Conservation (phyloP, 305 asterid species). For the Coffea humblotiana region DNA sequence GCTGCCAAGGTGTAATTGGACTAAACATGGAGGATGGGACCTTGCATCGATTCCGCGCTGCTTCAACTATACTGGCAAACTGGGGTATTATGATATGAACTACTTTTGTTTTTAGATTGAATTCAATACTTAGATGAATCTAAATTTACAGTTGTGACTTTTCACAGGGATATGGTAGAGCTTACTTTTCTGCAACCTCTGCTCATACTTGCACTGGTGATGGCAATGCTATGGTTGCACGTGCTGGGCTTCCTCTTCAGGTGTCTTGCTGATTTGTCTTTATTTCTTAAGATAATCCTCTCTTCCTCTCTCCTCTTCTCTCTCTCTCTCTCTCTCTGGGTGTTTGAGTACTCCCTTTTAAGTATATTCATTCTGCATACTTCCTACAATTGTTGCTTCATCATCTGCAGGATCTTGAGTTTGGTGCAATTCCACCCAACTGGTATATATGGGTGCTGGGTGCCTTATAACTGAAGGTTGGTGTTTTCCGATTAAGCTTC, state of each 20-base stretch:
- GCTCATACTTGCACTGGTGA: slow-evolving; percentile 99
- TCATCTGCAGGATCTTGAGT: slow-evolving; percentile 80
- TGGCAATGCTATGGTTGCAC: slow-evolving; percentile 99
- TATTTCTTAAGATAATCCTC: neutral
- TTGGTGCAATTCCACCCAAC: slow-evolving; percentile 99
- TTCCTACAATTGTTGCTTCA: neutral
- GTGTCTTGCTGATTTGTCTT: slow-evolving; percentile 34
- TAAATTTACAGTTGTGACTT: slow-evolving; percentile 12
- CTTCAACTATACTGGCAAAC: slow-evolving; percentile 95
- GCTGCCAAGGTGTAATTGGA: slow-evolving; percentile 96
- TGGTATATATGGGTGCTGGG: slow-evolving; percentile 99
- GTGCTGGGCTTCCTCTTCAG: slow-evolving; percentile 98
- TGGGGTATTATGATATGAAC: slow-evolving; percentile 56
- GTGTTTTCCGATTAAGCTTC: neutral
- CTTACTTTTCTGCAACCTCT: slow-evolving; percentile 99
- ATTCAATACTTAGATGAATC: slow-evolving; percentile 17
- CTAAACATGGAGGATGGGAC: slow-evolving; percentile 99
- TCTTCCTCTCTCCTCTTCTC: neutral
- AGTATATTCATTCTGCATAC: too few species aligned
- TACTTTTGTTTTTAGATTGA: slow-evolving; percentile 2
- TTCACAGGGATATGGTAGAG: slow-evolving; percentile 89
- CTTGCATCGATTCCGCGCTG: slow-evolving; percentile 86
- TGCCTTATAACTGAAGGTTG: slow-evolving; percentile 99
- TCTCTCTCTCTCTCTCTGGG: neutral
- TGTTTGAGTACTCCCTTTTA: neutral